Evolutionary conservation across 805 yeast genomes (phyloP), one percentile per base, ranked within the genome.

Genomic region (Kazachstania africana): DNA sequence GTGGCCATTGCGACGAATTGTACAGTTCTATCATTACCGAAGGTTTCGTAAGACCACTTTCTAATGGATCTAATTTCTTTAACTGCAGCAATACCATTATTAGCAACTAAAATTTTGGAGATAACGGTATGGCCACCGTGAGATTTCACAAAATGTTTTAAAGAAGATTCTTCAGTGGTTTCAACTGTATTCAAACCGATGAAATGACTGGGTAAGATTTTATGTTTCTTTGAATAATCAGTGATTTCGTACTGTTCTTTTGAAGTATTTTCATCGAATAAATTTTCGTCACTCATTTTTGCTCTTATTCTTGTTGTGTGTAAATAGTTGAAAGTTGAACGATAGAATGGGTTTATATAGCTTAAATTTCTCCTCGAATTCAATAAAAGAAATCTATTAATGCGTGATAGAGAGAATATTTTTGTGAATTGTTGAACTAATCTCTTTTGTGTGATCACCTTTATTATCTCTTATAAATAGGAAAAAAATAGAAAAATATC

Each of bases 41-140:
- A 91, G n/a, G 96, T 85, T 59, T 91, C 97, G 60, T 91, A 91
- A 16, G 98, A 87, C 99, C 99, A 91, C 68, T 88, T 91, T 62
- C 98, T 75, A 27, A 91, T 87, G 8, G 95, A 83, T 50, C 99
- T 72, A 57, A 91, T 93, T 65, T 91, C 97, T 59, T 91, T 91
- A 37, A 91, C 99, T 29, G 99, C 99, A 13, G 94, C 98, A 57
- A 91, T 93, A 73, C 99, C 99, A 56, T 91, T 91, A 61, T 93
- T 93, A 37, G 99, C 97, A 50, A 91, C 91, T 43, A 91, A 68
- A 23, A 91, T 78, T 47, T 75, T 78, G 34, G 78, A 70, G 48
- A 91, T 84, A 29, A 91, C 94, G 5, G 98, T 85, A 64, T 91
- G 99, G 53, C 99, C 99, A 34, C 81, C 83, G 50, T 80, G 81